Base-by-base conservation (phyloP, 139 green algal genomes). In the Edaphochlamys debaryana region DNA sequence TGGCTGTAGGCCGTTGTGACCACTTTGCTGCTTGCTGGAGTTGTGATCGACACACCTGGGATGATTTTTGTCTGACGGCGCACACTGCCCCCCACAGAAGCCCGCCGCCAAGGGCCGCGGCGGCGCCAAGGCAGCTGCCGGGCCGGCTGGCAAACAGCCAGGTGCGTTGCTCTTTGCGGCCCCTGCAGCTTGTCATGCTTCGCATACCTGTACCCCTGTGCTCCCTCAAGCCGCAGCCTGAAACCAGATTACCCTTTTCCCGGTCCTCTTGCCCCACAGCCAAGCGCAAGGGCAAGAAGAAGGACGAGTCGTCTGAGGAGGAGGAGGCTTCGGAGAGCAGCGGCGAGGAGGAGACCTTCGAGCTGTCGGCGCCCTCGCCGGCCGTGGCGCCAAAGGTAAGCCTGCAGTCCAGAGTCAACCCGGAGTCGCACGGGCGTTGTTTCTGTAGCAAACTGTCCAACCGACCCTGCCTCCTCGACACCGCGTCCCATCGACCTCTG, bases 291-390 rank as follows among this genome's bases (percentile, higher is more conserved):
- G 67, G 67, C 8, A 45, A 48, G 5, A 68, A 67, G 48, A 66
- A 66, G 62, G 30, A 42, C 38, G 58, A 79, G 19, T 27, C 13
- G 17, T 15, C 9, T 6, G n/a, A 23, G 20, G 67, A 81, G 0
- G 64, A 60, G 34, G 86, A 87, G 45, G 42, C 79, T 36, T 54
- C 73, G 15, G 67, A 56, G 15, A 71, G 37, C 66, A 60, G 69
- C 69, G 82, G 88, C 64, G 70, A 92, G 6, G 85, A 91, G 36
- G 77, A 87, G 66, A 68, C 85, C 9, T 92, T 81, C 34, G 90
- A 93, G 66, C 70, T 93, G 40, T 85, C 92, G 2, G 88, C 89
- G 2, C 87, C 88, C 20, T 90, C 87, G 23, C 87, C 85, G 22
- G 91, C 89, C 23, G 70, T 91, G 41, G 84, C 87, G 34, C 87